A percentile compares a stretch with the other conserved stretches of the same genome.
These are phyloP conservation scores for Clonostachys rhizophaga DNA, from an alignment of 2,329 filamentous ascomycete genomes.

Conservation along the genomic window DNA sequence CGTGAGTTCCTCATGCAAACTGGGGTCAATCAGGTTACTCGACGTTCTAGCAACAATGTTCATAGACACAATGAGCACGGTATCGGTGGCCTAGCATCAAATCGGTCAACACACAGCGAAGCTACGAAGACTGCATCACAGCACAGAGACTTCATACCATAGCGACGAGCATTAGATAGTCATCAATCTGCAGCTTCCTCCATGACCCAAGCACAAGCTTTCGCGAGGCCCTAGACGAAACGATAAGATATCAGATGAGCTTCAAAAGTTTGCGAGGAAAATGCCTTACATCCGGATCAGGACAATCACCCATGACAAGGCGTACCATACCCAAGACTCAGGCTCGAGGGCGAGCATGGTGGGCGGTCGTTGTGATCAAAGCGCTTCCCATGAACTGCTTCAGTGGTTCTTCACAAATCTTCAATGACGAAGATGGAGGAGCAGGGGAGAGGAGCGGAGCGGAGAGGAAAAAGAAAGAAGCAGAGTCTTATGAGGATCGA, in stretches of 20 bases:
- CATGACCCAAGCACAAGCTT: slow-evolving; percentile 5
- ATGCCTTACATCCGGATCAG: slow-evolving; percentile 3
- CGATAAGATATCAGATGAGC: not conserved
- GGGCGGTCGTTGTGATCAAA: not conserved
- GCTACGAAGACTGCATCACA: not conserved
- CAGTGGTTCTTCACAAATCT: no score
- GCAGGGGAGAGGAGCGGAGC: no score
- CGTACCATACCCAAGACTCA: slow-evolving; percentile 7
- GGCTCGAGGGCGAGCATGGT: slow-evolving; percentile 3
- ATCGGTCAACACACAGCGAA: not conserved
- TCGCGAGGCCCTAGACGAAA: slow-evolving; percentile 3
- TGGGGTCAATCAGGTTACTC: slow-evolving; percentile 53
- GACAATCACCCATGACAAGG: slow-evolving; percentile 3
- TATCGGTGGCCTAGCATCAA: slow-evolving; percentile 36
- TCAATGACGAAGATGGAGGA: no score
- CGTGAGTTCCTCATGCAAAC: slow-evolving; percentile 37
- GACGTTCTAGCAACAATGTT: slow-evolving; percentile 51
- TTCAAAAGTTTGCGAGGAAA: not conserved
- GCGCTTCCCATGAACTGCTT: no score
- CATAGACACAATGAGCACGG: slow-evolving; percentile 46
- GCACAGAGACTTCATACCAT: slow-evolving; percentile 1
- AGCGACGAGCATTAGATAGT: slow-evolving; percentile 4
- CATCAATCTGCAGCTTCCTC: slow-evolving; percentile 5
- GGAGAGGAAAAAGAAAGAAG: no score
- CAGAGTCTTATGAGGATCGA: no score